These are phyloP conservation scores for Hypoxylon sp. DNA, from an alignment of 2,329 filamentous ascomycete species.

Conservation along the genomic window DNA sequence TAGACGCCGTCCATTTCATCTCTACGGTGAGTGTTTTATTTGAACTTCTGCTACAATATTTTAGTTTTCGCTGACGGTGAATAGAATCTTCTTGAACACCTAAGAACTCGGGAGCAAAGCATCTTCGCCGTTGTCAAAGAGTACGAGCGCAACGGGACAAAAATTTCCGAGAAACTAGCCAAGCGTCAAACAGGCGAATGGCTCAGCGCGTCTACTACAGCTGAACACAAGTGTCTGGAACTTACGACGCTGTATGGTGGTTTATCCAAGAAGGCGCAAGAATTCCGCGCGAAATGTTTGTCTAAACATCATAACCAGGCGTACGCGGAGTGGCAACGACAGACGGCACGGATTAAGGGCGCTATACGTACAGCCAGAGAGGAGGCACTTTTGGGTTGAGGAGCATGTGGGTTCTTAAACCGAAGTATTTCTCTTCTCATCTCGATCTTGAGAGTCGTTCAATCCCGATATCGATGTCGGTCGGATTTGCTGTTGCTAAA, in stretches of 20 bases:
- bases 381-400: slow-evolving; percentile 17
- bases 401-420: neutral
- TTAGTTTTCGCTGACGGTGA: slow-evolving; percentile 1
- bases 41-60: neutral
- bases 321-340: slow-evolving; percentile 39
- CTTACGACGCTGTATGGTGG: slow-evolving; percentile 27
- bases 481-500: slow-evolving; percentile 5
- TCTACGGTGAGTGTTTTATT: slow-evolving; percentile 29
- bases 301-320: slow-evolving; percentile 29
- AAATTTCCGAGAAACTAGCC: slow-evolving; percentile 25
- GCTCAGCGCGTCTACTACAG: slow-evolving; percentile 16
- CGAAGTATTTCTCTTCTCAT: neutral
- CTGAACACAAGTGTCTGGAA: slow-evolving; percentile 26
- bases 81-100: slow-evolving; percentile 39
- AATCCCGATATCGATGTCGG: neutral
- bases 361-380: slow-evolving; percentile 35
- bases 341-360: slow-evolving; percentile 22
- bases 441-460: neutral
- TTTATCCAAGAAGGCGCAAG: slow-evolving; percentile 29
- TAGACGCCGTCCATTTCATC: slow-evolving; percentile 39
- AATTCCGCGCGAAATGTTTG: slow-evolving; percentile 28
- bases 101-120: slow-evolving; percentile 39
- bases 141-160: slow-evolving; percentile 40
- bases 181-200: slow-evolving; percentile 35
- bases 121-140: slow-evolving; percentile 37